phyloP scores from a whole-genome alignment of 352 stramenopile genomes.

The Pythium myriotylum region DNA sequence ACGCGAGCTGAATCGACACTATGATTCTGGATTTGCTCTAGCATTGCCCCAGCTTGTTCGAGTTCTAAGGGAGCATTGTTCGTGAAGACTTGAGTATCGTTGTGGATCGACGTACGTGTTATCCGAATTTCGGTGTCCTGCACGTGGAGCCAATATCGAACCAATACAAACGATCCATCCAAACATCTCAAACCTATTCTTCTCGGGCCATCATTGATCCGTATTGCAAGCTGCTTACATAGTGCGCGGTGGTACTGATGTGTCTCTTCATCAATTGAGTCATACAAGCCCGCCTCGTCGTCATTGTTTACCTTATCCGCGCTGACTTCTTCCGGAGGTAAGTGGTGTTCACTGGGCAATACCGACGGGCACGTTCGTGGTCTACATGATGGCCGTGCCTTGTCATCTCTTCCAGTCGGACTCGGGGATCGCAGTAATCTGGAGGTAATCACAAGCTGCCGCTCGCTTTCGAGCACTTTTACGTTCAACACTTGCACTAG shows the following conservation, averaged over 20 bases:
- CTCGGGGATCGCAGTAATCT: constrained; percentile 17
- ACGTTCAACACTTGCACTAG: constrained; percentile 60
- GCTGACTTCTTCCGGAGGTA: background rate
- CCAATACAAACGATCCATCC: background rate
- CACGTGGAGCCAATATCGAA: constrained; percentile 13
- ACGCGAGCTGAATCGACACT: background rate
- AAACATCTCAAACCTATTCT: constrained; percentile 4
- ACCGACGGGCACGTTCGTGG: constrained; percentile 54
- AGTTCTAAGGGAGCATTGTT: background rate
- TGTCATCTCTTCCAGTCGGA: constrained; percentile 8
- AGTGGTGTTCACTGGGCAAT: constrained; percentile 32
- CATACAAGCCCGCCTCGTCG: background rate
- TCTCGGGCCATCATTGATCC: constrained; percentile 15
- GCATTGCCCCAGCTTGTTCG: constrained; percentile 6
- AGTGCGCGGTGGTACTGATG: constrained; percentile 21
- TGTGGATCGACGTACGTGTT: background rate
- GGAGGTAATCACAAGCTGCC: constrained; percentile 34
- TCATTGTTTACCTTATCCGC: background rate
- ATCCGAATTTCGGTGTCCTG: constrained; percentile 1
- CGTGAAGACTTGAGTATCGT: background rate
- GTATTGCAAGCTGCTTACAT: constrained; percentile 20
- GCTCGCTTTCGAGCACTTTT: constrained; percentile 33
- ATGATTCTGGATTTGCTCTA: constrained; percentile 23
- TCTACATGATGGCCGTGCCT: constrained; percentile 17
- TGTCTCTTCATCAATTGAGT: constrained; percentile 11